Evolutionary conservation across 2,329 filamentous ascomycete species (phyloP), one percentile per base, ranked within the genome.

Genomic region (Fusarium coffeatum): DNA sequence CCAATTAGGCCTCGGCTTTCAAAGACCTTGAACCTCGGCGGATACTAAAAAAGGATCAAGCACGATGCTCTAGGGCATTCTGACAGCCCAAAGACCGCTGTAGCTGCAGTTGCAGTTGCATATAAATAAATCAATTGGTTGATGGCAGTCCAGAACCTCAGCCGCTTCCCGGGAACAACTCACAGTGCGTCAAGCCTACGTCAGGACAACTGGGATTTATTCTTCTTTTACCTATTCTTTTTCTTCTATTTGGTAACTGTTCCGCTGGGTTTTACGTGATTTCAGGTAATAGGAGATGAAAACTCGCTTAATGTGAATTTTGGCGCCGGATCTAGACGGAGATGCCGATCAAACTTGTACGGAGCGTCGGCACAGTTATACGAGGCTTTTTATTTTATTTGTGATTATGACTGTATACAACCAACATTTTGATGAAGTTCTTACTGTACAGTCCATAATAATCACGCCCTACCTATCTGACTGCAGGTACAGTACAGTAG

Each of bases 111-210:
- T 43, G 40, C 58, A 63, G 37, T 58, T 28, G 53, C 10, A 27
- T 59, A 41, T 42, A 13, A 18, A 30, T 42, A 59, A 25, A 43
- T 27, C 18, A 28, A 53, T 53, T 70, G 67, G 63, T 67, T 70
- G 67, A 61, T 30, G 67, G 66, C 20, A 55, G 47, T 37, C 37
- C 34, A 22, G 23, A 48, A 30, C 42, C 30, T 70, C 68, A 61
- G 64, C 68, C 59, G 68, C 51, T 68, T 53, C 55, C 64, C 48
- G 57, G 55, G 61, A 70, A 71, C 68, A 57, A 69, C 45, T 64
- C 63, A 71, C 59, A 32, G 43, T 59, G 68, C 68, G 64, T 70
- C 68, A 70, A 70, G 47, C 41, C 51, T 65, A 70, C 68, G 68
- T 68, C 68, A 70, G 51, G 47, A 51, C 16, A 28, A 53, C 49